Base-by-base conservation (phyloP, 2,329 filamentous ascomycete genomes). In the Hypoxylon sp. region DNA sequence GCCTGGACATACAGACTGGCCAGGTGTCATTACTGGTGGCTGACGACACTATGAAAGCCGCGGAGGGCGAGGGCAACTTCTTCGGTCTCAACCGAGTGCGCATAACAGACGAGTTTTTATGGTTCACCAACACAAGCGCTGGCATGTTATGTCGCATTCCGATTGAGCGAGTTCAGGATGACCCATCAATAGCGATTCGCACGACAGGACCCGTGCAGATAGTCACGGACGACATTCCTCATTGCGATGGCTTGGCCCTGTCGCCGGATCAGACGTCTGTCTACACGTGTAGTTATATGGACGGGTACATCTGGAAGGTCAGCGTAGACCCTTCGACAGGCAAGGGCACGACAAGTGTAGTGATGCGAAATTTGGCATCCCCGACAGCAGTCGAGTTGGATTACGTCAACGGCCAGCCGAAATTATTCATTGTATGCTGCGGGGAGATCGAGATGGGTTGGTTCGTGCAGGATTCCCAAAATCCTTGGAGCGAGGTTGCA, bases 391-490 rank as follows among this genome's bases (percentile, higher is more conserved):
- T 78, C 2, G 73, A 77, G 57, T 52, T 78, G 11, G 58, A 60
- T 7, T 61, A 69, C 32, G 39, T 62, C 17, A 61, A 72, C 37
- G 62, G 44, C 10, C 69, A 72, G 59, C 66, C 67, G n/a, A 75
- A 72, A 58, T 47, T 79, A 17, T 76, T 73, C 27, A 65, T 78
- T 13, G 71, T 77, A 2, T 79, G 77, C 64, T 76, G 72, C 53
- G 77, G 77, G 17, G 71, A 75, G 62, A 76, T 77, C 53, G 72
- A 78, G 47, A 72, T 78, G 77, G 72, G 77, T 66, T 76, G 74
- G 73, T 64, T 68, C 35, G 53, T 69, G 24, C 69, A 75, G 59
- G 74, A 75, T 44, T 68, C 67, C 54, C 62, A 71, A 60, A 68
- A 67, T 17, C 71, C 73, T 7, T 76, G 75, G 75, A 70, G 62